These are phyloP conservation scores for Cardamine resedifolia DNA, from an alignment of 345 rosid species.

Conservation along the genomic window DNA sequence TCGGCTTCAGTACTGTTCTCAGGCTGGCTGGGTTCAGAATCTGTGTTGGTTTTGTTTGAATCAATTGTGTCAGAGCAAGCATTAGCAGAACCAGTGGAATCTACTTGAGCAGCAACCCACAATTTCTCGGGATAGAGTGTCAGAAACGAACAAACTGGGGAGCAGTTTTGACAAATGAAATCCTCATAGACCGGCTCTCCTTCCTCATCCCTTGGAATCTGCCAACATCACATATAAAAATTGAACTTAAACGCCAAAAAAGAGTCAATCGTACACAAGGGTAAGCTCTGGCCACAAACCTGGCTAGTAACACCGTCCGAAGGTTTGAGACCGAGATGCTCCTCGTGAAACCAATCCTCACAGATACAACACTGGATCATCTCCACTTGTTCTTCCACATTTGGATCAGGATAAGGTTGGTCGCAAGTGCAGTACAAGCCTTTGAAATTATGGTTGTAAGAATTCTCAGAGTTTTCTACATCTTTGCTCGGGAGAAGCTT, in stretches of 20 bases:
- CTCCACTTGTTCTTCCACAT: slow-evolving; percentile 83
- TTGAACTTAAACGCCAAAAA: not conserved
- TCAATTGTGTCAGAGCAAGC: slow-evolving; percentile 54
- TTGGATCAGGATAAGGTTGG: slow-evolving; percentile 89
- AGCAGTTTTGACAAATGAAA: slow-evolving; percentile 79
- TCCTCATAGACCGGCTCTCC: slow-evolving; percentile 89
- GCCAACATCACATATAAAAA: slow-evolving; percentile 13
- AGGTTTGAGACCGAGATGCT: slow-evolving; percentile 69
- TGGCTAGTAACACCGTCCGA: slow-evolving; percentile 55
- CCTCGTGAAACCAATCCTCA: slow-evolving; percentile 99
- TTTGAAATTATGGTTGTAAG: slow-evolving; percentile 88
- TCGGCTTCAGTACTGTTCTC: slow-evolving; percentile 40
- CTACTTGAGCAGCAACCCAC: slow-evolving; percentile 47
- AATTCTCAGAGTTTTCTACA: slow-evolving; percentile 67
- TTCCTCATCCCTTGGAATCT: slow-evolving; percentile 90
- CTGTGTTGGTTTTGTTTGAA: slow-evolving; percentile 41
- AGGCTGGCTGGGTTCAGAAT: slow-evolving; percentile 42
- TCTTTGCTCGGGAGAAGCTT: slow-evolving; percentile 80
- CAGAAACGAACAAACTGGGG: slow-evolving; percentile 67
- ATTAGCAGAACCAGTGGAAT: slow-evolving; percentile 32
- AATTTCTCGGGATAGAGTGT: slow-evolving; percentile 59
- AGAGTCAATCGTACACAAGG: not conserved
- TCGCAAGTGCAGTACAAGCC: slow-evolving; percentile 86
- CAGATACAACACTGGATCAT: slow-evolving; percentile 97
- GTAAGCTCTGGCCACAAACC: slow-evolving; percentile 40